phyloP scores from a whole-genome alignment of 2,329 filamentous ascomycete species.

The Alternaria alternata region DNA sequence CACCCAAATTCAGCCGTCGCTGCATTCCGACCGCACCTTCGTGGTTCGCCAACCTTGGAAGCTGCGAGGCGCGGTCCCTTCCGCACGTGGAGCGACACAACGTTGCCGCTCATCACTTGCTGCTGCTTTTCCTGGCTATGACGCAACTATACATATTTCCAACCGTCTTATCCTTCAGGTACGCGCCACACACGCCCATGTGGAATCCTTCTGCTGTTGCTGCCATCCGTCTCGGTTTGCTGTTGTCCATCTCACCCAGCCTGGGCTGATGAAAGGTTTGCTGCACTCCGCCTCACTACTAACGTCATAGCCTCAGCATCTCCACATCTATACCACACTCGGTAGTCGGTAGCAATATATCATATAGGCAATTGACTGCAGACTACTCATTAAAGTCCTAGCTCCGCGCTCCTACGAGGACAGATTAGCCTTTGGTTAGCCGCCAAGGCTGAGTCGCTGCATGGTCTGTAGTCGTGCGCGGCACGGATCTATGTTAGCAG shows the following conservation, averaged over 20 bases:
- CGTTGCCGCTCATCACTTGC: not conserved
- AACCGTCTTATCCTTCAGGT: not conserved
- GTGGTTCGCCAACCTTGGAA: not conserved
- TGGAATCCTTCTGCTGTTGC: not conserved
- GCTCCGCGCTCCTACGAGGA: not conserved
- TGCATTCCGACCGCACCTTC: not conserved
- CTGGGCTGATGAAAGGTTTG: conserved; percentile 12
- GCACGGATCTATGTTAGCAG: not conserved
- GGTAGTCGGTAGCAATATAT: not conserved
- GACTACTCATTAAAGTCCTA: not conserved
- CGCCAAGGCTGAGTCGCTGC: conserved; percentile 12
- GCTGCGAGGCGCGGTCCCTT: conserved; percentile 6
- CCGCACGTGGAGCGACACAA: conserved; percentile 8
- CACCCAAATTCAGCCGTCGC: not conserved
- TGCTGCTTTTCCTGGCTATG: not conserved
- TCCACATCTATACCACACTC: conserved; percentile 1
- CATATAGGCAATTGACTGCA: not conserved
- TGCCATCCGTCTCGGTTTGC: not conserved
- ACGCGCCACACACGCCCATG: not conserved
- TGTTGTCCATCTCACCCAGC: not conserved
- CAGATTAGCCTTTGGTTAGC: not conserved
- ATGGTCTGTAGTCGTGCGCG: not conserved
- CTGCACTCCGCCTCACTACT: conserved; percentile 3
- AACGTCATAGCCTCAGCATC: conserved; percentile 11
- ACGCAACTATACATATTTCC: not conserved